Conservation (phyloP, 2,329 filamentous ascomycete genomes). For the Botrytis aclada region DNA sequence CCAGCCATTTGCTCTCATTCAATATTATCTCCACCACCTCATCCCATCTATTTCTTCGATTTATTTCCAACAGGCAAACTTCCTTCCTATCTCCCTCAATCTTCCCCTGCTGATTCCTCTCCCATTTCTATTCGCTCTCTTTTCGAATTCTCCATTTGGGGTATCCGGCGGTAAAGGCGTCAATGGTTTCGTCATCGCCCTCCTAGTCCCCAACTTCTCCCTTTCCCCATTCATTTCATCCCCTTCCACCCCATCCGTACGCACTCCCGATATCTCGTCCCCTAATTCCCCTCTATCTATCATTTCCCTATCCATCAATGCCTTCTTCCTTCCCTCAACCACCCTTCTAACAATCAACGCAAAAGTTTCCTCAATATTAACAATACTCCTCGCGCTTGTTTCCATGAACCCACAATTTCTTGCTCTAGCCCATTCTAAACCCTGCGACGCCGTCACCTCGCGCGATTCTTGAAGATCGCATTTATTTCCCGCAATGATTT, state of each 20-base stretch:
- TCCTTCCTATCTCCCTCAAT: conserved; percentile 16
- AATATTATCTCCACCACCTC: neutral
- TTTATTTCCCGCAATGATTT: conserved; percentile 84
- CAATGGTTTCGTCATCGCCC: conserved; percentile 14
- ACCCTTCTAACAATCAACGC: conserved; percentile 64
- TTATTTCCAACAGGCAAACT: conserved; percentile 26
- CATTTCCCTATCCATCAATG: conserved; percentile 10
- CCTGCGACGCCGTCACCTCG: conserved; percentile 65
- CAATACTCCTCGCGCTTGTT: conserved; percentile 77
- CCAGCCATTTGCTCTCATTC: neutral
- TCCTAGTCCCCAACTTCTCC: neutral
- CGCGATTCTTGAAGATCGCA: conserved; percentile 72
- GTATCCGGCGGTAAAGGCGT: neutral
- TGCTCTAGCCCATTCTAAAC: conserved; percentile 72
- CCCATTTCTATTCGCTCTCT: neutral
- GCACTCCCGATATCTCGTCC: neutral
- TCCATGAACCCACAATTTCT: conserved; percentile 84
- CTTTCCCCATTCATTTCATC: conserved; percentile 11
- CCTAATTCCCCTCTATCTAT: neutral
- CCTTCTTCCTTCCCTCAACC: conserved; percentile 44
- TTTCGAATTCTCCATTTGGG: neutral
- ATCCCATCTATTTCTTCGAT: neutral
- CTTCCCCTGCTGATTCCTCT: neutral
- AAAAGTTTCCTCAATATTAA: conserved; percentile 89
- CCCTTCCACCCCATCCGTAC: conserved; percentile 7